phyloP scores from a whole-genome alignment of 768 basidiomycete species.

The Epithele typhae region DNA sequence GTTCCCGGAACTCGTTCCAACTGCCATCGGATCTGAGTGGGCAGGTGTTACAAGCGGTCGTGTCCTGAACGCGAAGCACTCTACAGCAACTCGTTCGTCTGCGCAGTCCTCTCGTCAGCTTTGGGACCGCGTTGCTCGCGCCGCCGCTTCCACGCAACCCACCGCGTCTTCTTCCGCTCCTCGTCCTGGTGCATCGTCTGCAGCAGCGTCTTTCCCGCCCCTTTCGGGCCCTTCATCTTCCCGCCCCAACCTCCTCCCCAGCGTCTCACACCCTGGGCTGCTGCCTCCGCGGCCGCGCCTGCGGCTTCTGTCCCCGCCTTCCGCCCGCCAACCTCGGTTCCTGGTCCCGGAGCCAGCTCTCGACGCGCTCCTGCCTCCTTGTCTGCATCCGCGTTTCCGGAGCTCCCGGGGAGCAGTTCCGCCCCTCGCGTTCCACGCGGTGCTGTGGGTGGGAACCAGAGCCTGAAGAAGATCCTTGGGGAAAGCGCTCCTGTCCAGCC shows the following conservation, averaged over 20 bases:
- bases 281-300: constrained; percentile 14
- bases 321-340: constrained; percentile 27
- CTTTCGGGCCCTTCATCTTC: background rate
- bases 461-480: constrained; percentile 64
- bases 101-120: constrained; percentile 61
- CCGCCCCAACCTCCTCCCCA: constrained; percentile 21
- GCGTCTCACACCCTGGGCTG: constrained; percentile 61
- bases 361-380: constrained; percentile 38
- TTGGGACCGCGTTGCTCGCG: constrained; percentile 85
- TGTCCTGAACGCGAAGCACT: constrained; percentile 79
- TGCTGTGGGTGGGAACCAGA: constrained; percentile 56
- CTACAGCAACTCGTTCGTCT: constrained; percentile 55
- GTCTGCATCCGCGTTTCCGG: constrained; percentile 64
- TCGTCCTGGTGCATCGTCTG: constrained; percentile 8
- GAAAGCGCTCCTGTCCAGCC: constrained; percentile 30
- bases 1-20: constrained; percentile 73
- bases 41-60: constrained; percentile 79
- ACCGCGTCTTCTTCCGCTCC: constrained; percentile 23
- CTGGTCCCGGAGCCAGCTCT: constrained; percentile 18
- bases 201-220: constrained; percentile 27
- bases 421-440: constrained; percentile 36
- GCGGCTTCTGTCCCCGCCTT: constrained; percentile 27
- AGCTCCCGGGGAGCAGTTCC: constrained; percentile 50
- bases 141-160: constrained; percentile 47
- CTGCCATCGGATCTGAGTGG: constrained; percentile 58